Evolutionary conservation across 2,329 filamentous ascomycete genomes (phyloP), one percentile per base, ranked within the genome.

Genomic region (Fusarium mexicanum): DNA sequence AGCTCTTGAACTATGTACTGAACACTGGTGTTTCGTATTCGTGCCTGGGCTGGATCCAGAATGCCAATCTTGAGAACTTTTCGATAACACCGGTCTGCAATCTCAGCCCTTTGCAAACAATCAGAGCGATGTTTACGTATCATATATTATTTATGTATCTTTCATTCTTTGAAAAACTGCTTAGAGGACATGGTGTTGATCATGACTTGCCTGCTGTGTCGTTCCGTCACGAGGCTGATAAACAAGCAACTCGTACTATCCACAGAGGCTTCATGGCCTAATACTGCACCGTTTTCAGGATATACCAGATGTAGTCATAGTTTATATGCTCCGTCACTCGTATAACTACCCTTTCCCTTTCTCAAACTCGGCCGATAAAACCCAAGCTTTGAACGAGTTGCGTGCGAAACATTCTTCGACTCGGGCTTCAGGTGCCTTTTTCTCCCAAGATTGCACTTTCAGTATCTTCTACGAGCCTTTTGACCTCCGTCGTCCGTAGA

Each of bases 111-210:
- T 33, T 18, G 5, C 2, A 6, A 33, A n/a, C 3, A 33, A 2
- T 7, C 3, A 24, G 47, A 33, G 8, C 16, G 5, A 5, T 18
- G 0, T 5, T 9, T 14, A 47, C 24, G 13, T 46, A 1, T 14
- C 0, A 14, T 22, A 0, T 14, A 13, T 29, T 29, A 0, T 9
- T 26, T 20, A 4, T 17, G 4, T 26, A 46, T 18, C 17, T 24
- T 12, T 3, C 6, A 6, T 22, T 40, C 12, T 40, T 8, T 40
- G 8, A 4, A 12, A 12, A 17, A 8, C 33, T 33, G 1, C 2
- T 10, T 6, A 8, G 16, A n/a, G 5, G 22, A 1, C 3, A 33
- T 13, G 22, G 8, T 13, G 16, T 33, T 10, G 2, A 7, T 4
- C 29, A n/a, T 33, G 16, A n/a, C 11, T 10, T 13, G 22, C 29